Evolutionary conservation across 2,329 filamentous ascomycete genomes (phyloP), one percentile per base, ranked within the genome.

Genomic region (Pseudogymnoascus sp.): DNA sequence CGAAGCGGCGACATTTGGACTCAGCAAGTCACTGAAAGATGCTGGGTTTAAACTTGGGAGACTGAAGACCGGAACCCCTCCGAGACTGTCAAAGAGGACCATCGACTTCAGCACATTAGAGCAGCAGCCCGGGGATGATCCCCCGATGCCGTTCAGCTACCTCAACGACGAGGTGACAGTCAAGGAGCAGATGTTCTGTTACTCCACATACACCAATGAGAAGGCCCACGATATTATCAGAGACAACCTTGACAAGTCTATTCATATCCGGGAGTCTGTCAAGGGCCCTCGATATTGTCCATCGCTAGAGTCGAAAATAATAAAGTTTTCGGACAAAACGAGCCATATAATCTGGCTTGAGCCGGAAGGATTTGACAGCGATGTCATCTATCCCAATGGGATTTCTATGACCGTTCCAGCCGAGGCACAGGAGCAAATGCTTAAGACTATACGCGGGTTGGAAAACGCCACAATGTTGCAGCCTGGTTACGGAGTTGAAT

Each of bases 401-500:
- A 87, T 99, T 40, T 96, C 92, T 28, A 97, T 97, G 91, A 99
- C 95, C 0, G 87, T 99, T 2, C 95, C 95, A 0, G 88, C 87
- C 0, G 91, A 93, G 63, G 91, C 90, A 0, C 95, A 99, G 74
- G 88, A 90, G 69, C 83, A 88, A 60, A 86, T 96, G 72, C 80
- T 99, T n/a, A 88, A 87, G 62, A 96, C 91, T 0, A 89, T 99
- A 61, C 82, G 78, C n/a, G 95, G 95, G 0, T 81, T 99, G 1
- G 93, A 97, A 71, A 86, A 93, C 64, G 92, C 92, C 4, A 86
- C 81, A 25, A 97, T 99, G 93, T 83, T 96, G 5, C 93, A 97
- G 71, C 89, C 93, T 1, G 95, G 93, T 7, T 99, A 99, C 71
- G 95, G 95, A 6, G 95, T 99, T 1, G 95, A 99, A 74, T 99